A percentile compares a stretch with the other conserved stretches of the same genome.
Conservation (phyloP, 805 yeast genomes). For the Candida sanyiensis region DNA sequence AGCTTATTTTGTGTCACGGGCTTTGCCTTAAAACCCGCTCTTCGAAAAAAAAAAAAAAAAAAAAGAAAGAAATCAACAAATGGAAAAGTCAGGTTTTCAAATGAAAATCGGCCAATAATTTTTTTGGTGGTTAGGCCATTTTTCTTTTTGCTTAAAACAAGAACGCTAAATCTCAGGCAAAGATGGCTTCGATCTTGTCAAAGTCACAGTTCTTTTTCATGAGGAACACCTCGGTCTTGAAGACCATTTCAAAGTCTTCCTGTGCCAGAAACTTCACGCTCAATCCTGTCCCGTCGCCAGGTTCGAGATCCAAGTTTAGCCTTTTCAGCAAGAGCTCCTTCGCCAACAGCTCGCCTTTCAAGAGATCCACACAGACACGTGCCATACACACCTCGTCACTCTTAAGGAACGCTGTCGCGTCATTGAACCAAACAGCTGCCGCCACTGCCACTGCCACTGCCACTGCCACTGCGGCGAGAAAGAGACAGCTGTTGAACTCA, state of each 20-base stretch:
- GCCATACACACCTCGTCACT: constrained; percentile 12
- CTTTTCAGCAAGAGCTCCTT: constrained; percentile 2
- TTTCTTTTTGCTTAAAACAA: neutral
- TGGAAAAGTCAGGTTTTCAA: constrained; percentile 14
- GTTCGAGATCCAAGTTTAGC: constrained; percentile 3
- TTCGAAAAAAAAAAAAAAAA: neutral
- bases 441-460: constrained; percentile 3
- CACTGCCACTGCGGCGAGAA: constrained; percentile 6
- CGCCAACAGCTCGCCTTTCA: neutral
- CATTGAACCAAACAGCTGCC: neutral
- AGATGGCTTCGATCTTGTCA: constrained; percentile 30
- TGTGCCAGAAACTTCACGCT: constrained; percentile 19
- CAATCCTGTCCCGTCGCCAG: neutral
- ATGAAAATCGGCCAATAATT: constrained; percentile 2
- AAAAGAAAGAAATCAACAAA: constrained; percentile 11
- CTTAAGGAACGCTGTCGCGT: constrained; percentile 4
- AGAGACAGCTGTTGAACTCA: constrained; percentile 19
- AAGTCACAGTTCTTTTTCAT: constrained; percentile 55
- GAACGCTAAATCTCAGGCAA: neutral
- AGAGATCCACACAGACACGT: constrained; percentile 4
- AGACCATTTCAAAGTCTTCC: constrained; percentile 22
- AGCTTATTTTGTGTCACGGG: constrained; percentile 6
- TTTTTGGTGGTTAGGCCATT: constrained; percentile 1
- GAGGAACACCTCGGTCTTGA: constrained; percentile 43
- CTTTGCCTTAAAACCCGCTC: no score